A percentile compares a stretch with the other conserved stretches of the same genome.
These are phyloP conservation scores for Pythium graminicola DNA, from an alignment of 352 stramenopile genomes.

Conservation along the genomic window DNA sequence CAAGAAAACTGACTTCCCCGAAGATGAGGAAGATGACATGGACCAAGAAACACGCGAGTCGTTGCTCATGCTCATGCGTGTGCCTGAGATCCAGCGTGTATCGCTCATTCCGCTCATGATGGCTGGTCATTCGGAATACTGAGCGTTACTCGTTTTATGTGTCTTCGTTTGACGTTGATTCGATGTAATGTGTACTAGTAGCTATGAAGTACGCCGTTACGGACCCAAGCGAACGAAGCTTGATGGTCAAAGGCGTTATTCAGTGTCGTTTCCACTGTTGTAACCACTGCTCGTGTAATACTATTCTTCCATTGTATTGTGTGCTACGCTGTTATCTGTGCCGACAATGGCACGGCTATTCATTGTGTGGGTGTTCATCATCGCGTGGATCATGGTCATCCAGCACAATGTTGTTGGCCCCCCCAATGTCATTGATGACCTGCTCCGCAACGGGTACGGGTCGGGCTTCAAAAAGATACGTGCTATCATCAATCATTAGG, in stretches of 20 bases:
- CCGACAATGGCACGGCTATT: slow-evolving; percentile 27
- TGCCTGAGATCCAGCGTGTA: slow-evolving; percentile 43
- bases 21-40: slow-evolving; percentile 10
- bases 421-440: slow-evolving; percentile 55
- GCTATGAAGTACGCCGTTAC: too few relatives aligned
- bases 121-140: slow-evolving; percentile 28
- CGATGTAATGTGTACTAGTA: too few relatives aligned
- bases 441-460: slow-evolving; percentile 37
- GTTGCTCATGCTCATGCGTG: slow-evolving; percentile 59
- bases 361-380: slow-evolving; percentile 42
- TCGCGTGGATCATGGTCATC: slow-evolving; percentile 33
- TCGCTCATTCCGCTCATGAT: slow-evolving; percentile 62
- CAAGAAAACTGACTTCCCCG: not conserved
- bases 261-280: not conserved
- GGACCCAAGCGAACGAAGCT: slow-evolving; percentile 6
- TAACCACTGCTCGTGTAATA: slow-evolving; percentile 5
- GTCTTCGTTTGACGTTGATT: not conserved
- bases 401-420: slow-evolving; percentile 30
- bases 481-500: slow-evolving; percentile 23
- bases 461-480: slow-evolving; percentile 56
- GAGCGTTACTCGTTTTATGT: not conserved
- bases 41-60: slow-evolving; percentile 41
- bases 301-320: slow-evolving; percentile 1
- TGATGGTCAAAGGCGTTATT: too few relatives aligned
- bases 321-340: not conserved